Base-by-base conservation (phyloP, 2,329 filamentous ascomycete genomes). In the Zopfia rhizophila region DNA sequence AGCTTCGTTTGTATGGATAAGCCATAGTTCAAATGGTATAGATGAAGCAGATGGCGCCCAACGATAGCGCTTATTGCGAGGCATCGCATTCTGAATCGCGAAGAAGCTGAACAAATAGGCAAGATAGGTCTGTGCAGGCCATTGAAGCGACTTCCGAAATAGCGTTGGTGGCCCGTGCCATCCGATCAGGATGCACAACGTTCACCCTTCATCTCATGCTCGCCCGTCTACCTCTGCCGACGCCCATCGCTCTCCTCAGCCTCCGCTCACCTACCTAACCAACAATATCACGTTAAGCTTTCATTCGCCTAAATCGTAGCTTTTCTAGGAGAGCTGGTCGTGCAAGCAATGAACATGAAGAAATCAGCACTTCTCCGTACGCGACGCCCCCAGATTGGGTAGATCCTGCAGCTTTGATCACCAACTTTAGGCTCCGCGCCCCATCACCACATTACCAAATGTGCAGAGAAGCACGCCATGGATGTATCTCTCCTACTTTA, bases 181-280 rank as follows among this genome's bases (percentile, higher is more conserved):
- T n/a, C n/a, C n/a, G n/a, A n/a, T n/a, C n/a, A 32, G 6, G 39
- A 17, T 31, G 12, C 14, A 30, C 30, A 27, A 42, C 23, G 13
- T 17, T 35, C 28, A 28, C 43, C 36, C 28, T 40, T 46, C 35
- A 46, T 46, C 43, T 44, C 23, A 29, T 14, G 31, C 17, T 14
- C 16, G 3, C n/a, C n/a, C 7, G 19, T 18, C 14, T 30, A 14
- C 25, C 25, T 29, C 19, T 24, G 4, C 13, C 12, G 22, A n/a
- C n/a, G n/a, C n/a, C n/a, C n/a, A n/a, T n/a, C 21, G n/a, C 31
- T 33, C 31, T 41, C 29, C 25, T 45, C 30, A 50, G 41, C 36
- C 42, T 46, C 47, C 41, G 47, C 41, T 50, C 22, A 50, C 47
- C 37, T 45, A 21, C 41, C 13, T 48, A 17, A 17, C n/a, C 27